A percentile compares a stretch with the other conserved stretches of the same genome.
Conservation (phyloP, 2,329 filamentous ascomycete genomes). For the Tolypocladium capitatum region DNA sequence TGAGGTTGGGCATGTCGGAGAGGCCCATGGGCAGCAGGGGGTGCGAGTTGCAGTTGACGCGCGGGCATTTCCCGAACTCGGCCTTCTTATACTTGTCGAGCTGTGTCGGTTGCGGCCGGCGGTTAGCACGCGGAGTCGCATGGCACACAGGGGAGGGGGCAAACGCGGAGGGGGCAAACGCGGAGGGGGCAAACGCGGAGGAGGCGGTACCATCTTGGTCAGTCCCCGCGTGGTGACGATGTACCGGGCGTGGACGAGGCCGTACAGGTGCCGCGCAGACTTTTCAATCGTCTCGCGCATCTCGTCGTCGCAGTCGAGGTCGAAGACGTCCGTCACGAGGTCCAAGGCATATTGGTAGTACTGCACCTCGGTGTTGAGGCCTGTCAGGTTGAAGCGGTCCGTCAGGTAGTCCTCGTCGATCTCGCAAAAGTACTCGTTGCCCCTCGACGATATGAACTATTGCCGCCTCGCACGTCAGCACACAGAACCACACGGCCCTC, state of each 20-base stretch:
- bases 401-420: constrained; percentile 98
- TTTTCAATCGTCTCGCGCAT: constrained; percentile 98
- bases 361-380: constrained; percentile 91
- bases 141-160: not conserved
- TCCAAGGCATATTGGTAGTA: constrained; percentile 99
- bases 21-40: constrained; percentile 91
- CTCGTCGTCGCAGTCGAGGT: constrained; percentile 96
- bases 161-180: constrained; percentile 9
- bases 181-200: constrained; percentile 9
- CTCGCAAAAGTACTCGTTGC: constrained; percentile 99
- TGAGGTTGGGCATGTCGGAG: constrained; percentile 74
- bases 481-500: constrained; percentile 1
- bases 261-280: constrained; percentile 88
- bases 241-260: constrained; percentile 88
- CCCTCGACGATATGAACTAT: constrained; percentile 93
- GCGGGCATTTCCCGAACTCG: constrained; percentile 95
- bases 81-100: constrained; percentile 98
- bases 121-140: not conserved
- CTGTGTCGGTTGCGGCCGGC: constrained; percentile 31
- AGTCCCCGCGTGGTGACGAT: constrained; percentile 91
- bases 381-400: constrained; percentile 94
- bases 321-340: constrained; percentile 94
- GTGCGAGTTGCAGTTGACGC: constrained; percentile 88
- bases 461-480: constrained; percentile 2
- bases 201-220: constrained; percentile 73